These are phyloP conservation scores for Alternaria gansuensis DNA, from an alignment of 2,329 filamentous ascomycete species.

Conservation along the genomic window DNA sequence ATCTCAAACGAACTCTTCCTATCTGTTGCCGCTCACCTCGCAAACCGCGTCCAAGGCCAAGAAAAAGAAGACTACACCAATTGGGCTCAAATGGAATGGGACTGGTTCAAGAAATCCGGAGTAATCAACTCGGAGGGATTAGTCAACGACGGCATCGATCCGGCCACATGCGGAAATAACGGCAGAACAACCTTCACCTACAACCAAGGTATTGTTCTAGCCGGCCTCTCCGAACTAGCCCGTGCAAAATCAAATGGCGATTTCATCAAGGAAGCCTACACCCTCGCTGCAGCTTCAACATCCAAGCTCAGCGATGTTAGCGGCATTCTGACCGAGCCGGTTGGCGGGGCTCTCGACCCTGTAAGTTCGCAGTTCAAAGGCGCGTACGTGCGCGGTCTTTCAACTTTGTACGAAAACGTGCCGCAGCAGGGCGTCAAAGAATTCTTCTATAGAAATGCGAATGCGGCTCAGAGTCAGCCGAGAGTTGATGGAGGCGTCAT, in stretches of 20 bases:
- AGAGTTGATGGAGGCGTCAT: constrained; percentile 57
- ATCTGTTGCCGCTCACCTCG: constrained; percentile 62
- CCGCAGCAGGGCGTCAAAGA: constrained; percentile 33
- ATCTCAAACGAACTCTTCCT: constrained; percentile 68
- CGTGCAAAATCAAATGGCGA: constrained; percentile 53
- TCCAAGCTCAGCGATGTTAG: constrained; percentile 33
- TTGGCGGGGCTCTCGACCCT: constrained; percentile 35
- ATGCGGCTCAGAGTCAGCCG: constrained; percentile 42
- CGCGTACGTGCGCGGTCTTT: constrained; percentile 48
- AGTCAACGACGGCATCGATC: constrained; percentile 64
- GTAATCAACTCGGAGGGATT: constrained; percentile 63
- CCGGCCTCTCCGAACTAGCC: constrained; percentile 63
- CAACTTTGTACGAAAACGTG: constrained; percentile 40
- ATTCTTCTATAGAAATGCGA: constrained; percentile 49
- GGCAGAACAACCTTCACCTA: constrained; percentile 62
- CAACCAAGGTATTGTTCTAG: constrained; percentile 68
- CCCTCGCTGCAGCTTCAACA: constrained; percentile 42
- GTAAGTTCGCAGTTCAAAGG: constrained; percentile 51
- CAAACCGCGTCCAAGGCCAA: constrained; percentile 57
- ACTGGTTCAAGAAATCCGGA: constrained; percentile 61
- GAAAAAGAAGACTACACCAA: constrained; percentile 56
- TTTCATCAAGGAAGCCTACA: constrained; percentile 37
- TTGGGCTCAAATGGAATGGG: constrained; percentile 63
- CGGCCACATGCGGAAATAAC: constrained; percentile 62
- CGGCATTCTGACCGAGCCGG: constrained; percentile 48